Evolutionary conservation across 768 basidiomycete species (phyloP), one percentile per base, ranked within the genome.

Genomic region (Amanita fuliginea): DNA sequence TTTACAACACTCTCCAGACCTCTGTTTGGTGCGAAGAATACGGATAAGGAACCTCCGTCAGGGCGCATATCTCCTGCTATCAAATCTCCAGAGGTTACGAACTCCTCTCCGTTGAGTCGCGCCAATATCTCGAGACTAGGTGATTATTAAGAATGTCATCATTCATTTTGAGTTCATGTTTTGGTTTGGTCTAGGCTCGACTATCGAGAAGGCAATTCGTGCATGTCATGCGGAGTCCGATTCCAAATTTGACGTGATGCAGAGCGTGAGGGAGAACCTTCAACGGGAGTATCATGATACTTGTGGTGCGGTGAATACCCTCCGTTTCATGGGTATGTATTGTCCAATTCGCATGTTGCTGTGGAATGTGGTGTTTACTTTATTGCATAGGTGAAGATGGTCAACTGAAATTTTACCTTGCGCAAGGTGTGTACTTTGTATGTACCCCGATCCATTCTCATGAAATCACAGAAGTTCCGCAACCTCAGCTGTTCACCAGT

Each of bases 231-330:
- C 77, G 4, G 88, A 92, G 64, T 75, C 74, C 19, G 71, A 73
- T 5, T 72, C 77, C 45, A 57, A 85, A 13, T 58, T 92, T 8
- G 71, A 82, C 58, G 70, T 78, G 36, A 83, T 89, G 82, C 76
- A 77, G 51, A 68, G 72, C 42, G 76, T 93, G 28, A 83, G 77
- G 55, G 87, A 89, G 59, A 79, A 80, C 6, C 58, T 85, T n/a
- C 71, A 86, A 53, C 85, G 88, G 53, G 83, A 85, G 2, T 92
- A 91, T 58, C 91, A 89, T 54, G 89, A 92, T 62, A 64, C 81
- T 10, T 82, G 81, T 44, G 86, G 83, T 1, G 68, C 74, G 39
- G 69, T 70, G 14, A 77, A 75, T 6, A 76, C 87, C 58, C 64
- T 91, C 47, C 72, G 67, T 28, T 62, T 74, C 36, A 68, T 81